Evolutionary conservation across 1,139 yeast genomes (phyloP), one percentile per base, ranked within the genome.

Genomic region (Geotrichum citri-aurantii): DNA sequence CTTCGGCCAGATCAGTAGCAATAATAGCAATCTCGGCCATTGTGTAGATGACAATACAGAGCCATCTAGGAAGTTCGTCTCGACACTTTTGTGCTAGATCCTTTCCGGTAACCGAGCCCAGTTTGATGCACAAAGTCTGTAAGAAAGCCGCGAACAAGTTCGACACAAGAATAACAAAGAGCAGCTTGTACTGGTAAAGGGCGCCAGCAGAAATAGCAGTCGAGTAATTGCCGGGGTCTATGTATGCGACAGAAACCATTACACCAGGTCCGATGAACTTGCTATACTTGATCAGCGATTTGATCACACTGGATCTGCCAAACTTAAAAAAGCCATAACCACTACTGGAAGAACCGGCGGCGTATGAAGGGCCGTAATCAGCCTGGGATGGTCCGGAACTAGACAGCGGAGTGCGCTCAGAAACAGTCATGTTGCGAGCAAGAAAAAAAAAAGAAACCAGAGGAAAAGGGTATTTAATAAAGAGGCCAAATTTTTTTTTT

Each of bases 171-270:
- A 86, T 81, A 60, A 87, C 80, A 71, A 85, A 88, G 48, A 88
- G 75, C 56, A 88, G 75, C 3, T 89, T 78, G 68, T 75, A 88
- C 67, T 77, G 72, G 65, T 85, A 83, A 46, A 82, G 72, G 0
- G 95, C 88, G 65, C 95, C 95, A 0, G 93, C 95, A 8, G 85
- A 77, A 10, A 86, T 83, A 63, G 85, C 90, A 0, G 95, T 86
- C 29, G 95, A 83, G 71, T 88, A 88, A 73, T 88, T 88, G 70
- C 95, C 95, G 0, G 95, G 95, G 70, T 87, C 95, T 82, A 86
- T 84, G 68, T 87, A 87, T 0, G 93, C 91, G 46, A 87, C 92
- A 46, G 87, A 77, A 21, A 88, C 84, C 82, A 87, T 81, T 52
- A 87, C 71, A 0, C 93, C 93, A 0, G 93, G 93, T 0, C 93